phyloP scores from a whole-genome alignment of 1,284 basidiomycete species.

The Leccinum subrobustum region DNA sequence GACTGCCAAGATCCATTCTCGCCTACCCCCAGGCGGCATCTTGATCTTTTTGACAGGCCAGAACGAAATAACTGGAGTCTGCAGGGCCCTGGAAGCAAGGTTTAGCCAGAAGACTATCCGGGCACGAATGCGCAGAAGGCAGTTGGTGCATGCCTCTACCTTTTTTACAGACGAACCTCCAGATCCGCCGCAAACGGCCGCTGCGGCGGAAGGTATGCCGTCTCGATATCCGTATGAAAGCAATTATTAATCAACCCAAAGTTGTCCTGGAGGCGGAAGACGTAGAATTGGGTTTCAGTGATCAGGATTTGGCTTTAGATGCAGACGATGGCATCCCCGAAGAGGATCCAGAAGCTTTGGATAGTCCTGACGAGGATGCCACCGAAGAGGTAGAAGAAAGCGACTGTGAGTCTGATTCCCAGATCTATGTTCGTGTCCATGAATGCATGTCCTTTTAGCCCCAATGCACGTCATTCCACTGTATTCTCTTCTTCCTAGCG shows the following conservation, averaged over 20 bases:
- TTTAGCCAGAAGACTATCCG: slow-evolving; percentile 72
- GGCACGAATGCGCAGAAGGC: slow-evolving; percentile 44
- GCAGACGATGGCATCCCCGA: slow-evolving; percentile 52
- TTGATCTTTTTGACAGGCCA: slow-evolving; percentile 98
- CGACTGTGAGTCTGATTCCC: slow-evolving; percentile 50
- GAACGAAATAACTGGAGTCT: slow-evolving; percentile 93
- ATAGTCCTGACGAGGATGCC: slow-evolving; percentile 58
- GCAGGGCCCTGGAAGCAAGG: slow-evolving; percentile 77
- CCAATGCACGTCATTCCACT: slow-evolving; percentile 87
- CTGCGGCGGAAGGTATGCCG: slow-evolving; percentile 26
- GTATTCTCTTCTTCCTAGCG: slow-evolving; percentile 95
- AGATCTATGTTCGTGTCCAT: neutral
- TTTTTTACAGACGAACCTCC: slow-evolving; percentile 29
- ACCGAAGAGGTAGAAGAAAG: slow-evolving; percentile 55
- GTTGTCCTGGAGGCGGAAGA: slow-evolving; percentile 78
- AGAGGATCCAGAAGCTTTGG: slow-evolving; percentile 47
- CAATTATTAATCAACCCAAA: slow-evolving; percentile 22
- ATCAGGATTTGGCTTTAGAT: slow-evolving; percentile 50
- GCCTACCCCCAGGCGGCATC: slow-evolving; percentile 90
- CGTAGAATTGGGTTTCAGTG: slow-evolving; percentile 63
- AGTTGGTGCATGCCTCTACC: slow-evolving; percentile 26
- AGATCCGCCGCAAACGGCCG: slow-evolving; percentile 13
- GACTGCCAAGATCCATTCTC: slow-evolving; percentile 89
- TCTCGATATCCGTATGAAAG: neutral
- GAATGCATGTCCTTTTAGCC: slow-evolving; percentile 46